These are phyloP conservation scores for Lippia alba DNA, from an alignment of 305 asterid species.

Conservation along the genomic window DNA sequence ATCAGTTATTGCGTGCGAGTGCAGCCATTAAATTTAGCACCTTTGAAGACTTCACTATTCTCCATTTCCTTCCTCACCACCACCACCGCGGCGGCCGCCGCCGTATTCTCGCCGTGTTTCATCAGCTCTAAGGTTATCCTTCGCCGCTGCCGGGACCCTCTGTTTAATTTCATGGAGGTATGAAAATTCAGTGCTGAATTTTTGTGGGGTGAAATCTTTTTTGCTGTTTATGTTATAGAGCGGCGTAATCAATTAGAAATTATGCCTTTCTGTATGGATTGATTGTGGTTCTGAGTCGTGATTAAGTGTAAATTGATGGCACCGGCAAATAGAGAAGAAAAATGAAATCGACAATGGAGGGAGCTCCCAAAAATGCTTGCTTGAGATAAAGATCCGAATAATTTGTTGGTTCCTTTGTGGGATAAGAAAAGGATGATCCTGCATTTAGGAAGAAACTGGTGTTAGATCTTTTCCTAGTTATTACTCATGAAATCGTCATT, in stretches of 20 bases:
- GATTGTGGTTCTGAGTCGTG: conserved; percentile 3
- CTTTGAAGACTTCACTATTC: conserved; percentile 23
- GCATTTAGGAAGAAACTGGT: not conserved
- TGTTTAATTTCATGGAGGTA: conserved; percentile 77
- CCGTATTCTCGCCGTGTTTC: not conserved
- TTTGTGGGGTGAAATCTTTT: conserved; percentile 6
- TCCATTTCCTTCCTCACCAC: conserved; percentile 28
- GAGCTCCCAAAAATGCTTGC: conserved; percentile 11
- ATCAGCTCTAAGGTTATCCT: conserved; percentile 5
- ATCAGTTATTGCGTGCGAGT: conserved; percentile 44
- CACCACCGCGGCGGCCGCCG: conserved; percentile 4
- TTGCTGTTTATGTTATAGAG: conserved; percentile 4
- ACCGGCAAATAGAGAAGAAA: not conserved
- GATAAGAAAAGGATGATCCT: not conserved
- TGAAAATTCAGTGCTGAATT: conserved; percentile 7
- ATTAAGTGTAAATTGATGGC: conserved; percentile 3
- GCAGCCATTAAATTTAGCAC: conserved; percentile 42
- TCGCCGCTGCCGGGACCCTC: conserved; percentile 40
- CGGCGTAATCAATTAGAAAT: conserved; percentile 2
- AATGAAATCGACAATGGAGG: not conserved
- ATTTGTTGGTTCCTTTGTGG: not conserved
- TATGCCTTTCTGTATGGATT: not conserved
- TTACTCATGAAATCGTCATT: not conserved
- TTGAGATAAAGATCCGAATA: too few species aligned
- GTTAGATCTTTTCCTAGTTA: not conserved